Evolutionary conservation across 2,329 filamentous ascomycete genomes (phyloP), one percentile per base, ranked within the genome.

Genomic region (Lachnellula occidentalis): DNA sequence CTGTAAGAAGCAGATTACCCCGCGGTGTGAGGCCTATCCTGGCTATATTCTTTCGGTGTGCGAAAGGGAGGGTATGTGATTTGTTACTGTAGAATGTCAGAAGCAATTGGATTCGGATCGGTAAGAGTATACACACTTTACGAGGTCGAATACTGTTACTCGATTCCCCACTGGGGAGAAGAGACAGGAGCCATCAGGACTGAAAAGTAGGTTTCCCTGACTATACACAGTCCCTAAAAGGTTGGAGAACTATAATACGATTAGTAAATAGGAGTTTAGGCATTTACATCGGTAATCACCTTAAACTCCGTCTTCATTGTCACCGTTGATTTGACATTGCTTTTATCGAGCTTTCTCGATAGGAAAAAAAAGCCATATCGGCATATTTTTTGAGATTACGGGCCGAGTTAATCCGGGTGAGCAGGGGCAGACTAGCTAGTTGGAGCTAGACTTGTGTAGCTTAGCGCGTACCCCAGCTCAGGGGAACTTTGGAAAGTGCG

Each of bases 241-340:
- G 75, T 97, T 99, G 71, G 92, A 96, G 76, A 99, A 99, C 92
- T 96, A 67, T 2, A 43, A 46, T n/a, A 22, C 14, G 8, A 57
- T 74, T 54, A 75, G 55, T 43, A 48, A 21, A 27, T 42, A 46
- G 39, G 9, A 19, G 19, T 42, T 3, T 1, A 17, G 45, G 41
- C 27, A 9, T 14, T 9, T 39, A 34, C 22, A 5, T 17, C 15
- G 2, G 2, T 22, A 14, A 72, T 60, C 74, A 95, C 92, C 85
- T 94, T 95, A 74, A 97, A 99, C 75, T 97, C 92, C 64, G 92
- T 97, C 88, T 97, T 99, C 94, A 99, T 99, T 71, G 73, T 84
- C 60, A 66, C 62, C 63, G 61, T 55, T 63, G 50, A 51, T 60
- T 58, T 51, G 54, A 54, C 61, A 64, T 68, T 48, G 58, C 58